Base-by-base conservation (phyloP, 257 asterid genomes). In the Scutellaria galericulata region DNA sequence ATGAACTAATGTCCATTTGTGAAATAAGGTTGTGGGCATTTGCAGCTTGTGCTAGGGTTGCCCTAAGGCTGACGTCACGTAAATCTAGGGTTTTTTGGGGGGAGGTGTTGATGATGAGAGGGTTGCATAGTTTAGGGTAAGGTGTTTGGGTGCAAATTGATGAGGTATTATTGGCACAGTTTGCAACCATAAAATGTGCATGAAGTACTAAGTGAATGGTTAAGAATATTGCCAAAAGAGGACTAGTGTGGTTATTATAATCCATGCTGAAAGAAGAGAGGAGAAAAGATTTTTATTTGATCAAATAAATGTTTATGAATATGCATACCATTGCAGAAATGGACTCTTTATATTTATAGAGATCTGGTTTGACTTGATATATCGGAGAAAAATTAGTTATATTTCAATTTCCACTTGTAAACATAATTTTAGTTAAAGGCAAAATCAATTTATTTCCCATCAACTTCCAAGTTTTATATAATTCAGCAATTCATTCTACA, bases 121-220 rank as follows among this genome's bases (percentile, higher is more conserved):
- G 74, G 59, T 58, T 67, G 77, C 95, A 88, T 48, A 84, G 51
- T 11, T 81, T 59, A 0, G 92, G 95, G 64, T 83, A 76, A 5
- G 89, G 89, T 14, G 93, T 82, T 76, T 85, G 78, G 68, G 31
- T 67, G 84, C 96, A 89, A 24, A 81, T 15, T 8, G 84, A 20
- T 8, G 84, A 20, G 60, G 70, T 55, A 58, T 71, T 40, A 67
- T 31, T 62, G 37, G n/a, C 63, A 62, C 78, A 77, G 59, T 74
- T 81, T 71, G 80, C 77, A 11, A 74, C 51, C 42, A 53, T 22
- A 39, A 70, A 42, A 42, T 71, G 56, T 41, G 62, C 0, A 24
- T 45, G 15, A 18, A 81, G 71, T 58, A 72, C 5, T 31, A 31
- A 31, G 50, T 14, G 50, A 15, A 71, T 14, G 2, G 13, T 37